Base-by-base conservation (phyloP, 2,329 filamentous ascomycete genomes). In the Bipolaris sorokiniana region DNA sequence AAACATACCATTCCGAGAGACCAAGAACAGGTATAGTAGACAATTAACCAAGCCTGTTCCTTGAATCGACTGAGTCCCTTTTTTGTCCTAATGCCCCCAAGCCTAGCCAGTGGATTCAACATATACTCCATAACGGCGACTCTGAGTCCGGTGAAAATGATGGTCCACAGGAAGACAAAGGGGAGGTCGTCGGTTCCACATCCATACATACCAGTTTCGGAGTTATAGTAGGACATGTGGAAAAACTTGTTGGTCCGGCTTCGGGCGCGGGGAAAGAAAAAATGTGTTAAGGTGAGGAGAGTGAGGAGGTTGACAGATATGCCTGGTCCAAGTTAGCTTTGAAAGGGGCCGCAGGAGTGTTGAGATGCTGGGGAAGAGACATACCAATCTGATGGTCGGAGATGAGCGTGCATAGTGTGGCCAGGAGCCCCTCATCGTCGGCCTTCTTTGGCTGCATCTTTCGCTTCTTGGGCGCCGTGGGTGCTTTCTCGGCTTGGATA, bases 21-120 rank as follows among this genome's bases (percentile, higher is more conserved):
- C 90, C 92, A 98, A 74, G 93, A 94, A 53, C 88, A 80, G 44
- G 80, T 80, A 76, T 94, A 94, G 79, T 97, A 98, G 42, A 95
- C 77, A 54, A 96, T 80, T 72, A 97, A 82, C 91, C 94, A 98
- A 45, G 89, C 91, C 79, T 99, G 95, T 80, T 99, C 95, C 61
- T 92, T 92, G 78, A 98, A 96, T 56, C 95, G 86, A 47, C 91
- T 86, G 58, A 89, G 81, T 45, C 87, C 86, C 80, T 97, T 97
- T 73, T 82, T 83, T 72, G 89, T 90, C 67, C 84, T 83, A 67
- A 97, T 85, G 34, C 94, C 94, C 62, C 85, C 83, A 46, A 82
- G 79, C 62, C 86, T 87, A 41, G 90, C 93, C 54, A 96, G 78
- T 6, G 94, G 95, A 18, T 87, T 86, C 49, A 98, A 83, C 11